Conservation (phyloP, 257 asterid genomes). For the Plantago major region DNA sequence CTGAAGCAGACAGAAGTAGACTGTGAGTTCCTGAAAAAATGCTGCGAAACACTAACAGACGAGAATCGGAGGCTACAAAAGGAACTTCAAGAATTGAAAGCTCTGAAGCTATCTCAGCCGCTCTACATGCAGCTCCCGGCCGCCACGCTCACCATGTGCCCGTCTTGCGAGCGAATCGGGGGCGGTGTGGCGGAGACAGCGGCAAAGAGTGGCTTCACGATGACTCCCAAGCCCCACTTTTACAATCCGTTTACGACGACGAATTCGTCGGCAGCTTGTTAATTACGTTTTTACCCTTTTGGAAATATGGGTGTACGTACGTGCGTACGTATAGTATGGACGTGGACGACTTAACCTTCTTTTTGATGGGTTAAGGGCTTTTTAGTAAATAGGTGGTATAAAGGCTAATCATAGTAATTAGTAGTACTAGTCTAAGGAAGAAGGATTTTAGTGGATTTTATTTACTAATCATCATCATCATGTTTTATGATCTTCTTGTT, state of each 20-base stretch:
- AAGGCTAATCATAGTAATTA: conserved; percentile 23
- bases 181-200: conserved; percentile 32
- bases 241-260: conserved; percentile 54
- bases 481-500: conserved; percentile 8
- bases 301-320: neutral
- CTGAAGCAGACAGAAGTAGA: conserved; percentile 96
- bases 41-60: conserved; percentile 82
- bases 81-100: conserved; percentile 81
- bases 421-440: neutral
- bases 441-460: conserved; percentile 21
- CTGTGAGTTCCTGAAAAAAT: conserved; percentile 87
- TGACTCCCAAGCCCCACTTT: conserved; percentile 61
- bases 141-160: conserved; percentile 82
- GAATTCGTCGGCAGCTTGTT: conserved; percentile 63
- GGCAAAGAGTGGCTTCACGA: conserved; percentile 40
- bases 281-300: conserved; percentile 2
- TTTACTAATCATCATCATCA: conserved; percentile 34
- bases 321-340: conserved; percentile 10
- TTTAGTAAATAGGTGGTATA: conserved; percentile 11
- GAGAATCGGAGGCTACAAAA: conserved; percentile 85
- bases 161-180: conserved; percentile 69
- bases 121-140: conserved; percentile 81
- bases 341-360: conserved; percentile 29
- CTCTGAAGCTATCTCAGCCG: conserved; percentile 67
- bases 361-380: conserved; percentile 46